Evolutionary conservation across 139 green algal species (phyloP).

Genomic region (Closterium sp.): DNA sequence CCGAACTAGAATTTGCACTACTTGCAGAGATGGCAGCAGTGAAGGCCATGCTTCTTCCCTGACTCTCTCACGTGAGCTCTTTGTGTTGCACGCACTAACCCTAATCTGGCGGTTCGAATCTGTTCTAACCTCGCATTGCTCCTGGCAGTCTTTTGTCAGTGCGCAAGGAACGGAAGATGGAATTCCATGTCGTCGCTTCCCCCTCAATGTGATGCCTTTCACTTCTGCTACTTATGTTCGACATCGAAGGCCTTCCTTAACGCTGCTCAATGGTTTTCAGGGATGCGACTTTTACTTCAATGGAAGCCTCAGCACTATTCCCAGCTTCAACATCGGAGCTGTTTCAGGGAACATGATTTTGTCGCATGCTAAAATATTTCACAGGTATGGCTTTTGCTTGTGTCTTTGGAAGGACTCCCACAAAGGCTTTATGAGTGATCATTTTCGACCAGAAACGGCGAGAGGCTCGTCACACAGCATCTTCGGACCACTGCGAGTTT

Average conservation of each 20-base stretch:
- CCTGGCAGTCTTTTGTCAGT: background rate
- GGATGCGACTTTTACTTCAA: background rate
- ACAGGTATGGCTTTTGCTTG: background rate
- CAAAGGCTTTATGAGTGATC: background rate
- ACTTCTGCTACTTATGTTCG: background rate
- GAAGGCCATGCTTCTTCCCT: background rate
- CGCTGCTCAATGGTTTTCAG: background rate
- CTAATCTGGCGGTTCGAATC: background rate
- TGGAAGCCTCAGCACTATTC: background rate
- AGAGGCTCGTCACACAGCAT: background rate
- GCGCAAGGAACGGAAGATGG: background rate
- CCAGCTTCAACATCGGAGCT: background rate
- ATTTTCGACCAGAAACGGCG: background rate
- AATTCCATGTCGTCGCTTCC: background rate
- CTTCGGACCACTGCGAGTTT: background rate
- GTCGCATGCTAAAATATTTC: background rate
- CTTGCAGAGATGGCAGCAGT: background rate
- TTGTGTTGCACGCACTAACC: background rate
- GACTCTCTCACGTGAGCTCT: background rate
- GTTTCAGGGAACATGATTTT: background rate
- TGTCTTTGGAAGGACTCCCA: background rate
- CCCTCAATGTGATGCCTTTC: background rate
- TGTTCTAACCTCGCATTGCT: background rate
- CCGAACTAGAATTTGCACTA: background rate
- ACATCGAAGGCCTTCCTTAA: background rate